Conservation (phyloP, 495 filamentous ascomycete genomes). For the Eremomyces bilateralis region DNA sequence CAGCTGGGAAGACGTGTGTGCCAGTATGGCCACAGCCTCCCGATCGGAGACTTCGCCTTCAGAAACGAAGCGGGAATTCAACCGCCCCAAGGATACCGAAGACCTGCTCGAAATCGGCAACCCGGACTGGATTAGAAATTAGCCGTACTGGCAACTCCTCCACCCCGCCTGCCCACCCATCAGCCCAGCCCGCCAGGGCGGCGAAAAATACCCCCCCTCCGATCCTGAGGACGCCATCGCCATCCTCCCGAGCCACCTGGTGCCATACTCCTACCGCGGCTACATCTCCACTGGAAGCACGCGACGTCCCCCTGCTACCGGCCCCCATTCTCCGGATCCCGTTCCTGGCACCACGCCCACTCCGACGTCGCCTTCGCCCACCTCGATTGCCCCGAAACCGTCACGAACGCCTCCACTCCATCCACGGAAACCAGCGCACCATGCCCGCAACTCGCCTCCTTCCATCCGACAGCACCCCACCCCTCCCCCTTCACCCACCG, state of each 20-base stretch:
- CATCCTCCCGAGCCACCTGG: constrained; percentile 7
- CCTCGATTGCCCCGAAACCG: constrained; percentile 13
- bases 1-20: constrained; percentile 18
- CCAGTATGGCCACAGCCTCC: constrained; percentile 13
- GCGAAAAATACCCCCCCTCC: no score
- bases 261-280: constrained; percentile 13
- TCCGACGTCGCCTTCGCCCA: constrained; percentile 15
- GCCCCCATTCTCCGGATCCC: constrained; percentile 6
- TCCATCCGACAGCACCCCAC: no score
- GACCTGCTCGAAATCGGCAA: no score
- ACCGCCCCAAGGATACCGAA: neutral
- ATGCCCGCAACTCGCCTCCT: no score
- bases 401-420: no score
- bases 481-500: constrained; percentile 17
- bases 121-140: constrained; percentile 8
- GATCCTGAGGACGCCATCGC: constrained; percentile 7
- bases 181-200: constrained; percentile 10
- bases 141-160: constrained; percentile 16
- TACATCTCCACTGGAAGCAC: constrained; percentile 19
- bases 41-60: constrained; percentile 4
- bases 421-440: no score
- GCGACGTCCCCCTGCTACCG: constrained; percentile 14
- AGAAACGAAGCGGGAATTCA: constrained; percentile 2
- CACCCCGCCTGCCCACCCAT: constrained; percentile 14
- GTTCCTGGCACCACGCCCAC: constrained; percentile 14